Conservation (phyloP, 2,329 filamentous ascomycete species). For the Diaporthe nobilis region DNA sequence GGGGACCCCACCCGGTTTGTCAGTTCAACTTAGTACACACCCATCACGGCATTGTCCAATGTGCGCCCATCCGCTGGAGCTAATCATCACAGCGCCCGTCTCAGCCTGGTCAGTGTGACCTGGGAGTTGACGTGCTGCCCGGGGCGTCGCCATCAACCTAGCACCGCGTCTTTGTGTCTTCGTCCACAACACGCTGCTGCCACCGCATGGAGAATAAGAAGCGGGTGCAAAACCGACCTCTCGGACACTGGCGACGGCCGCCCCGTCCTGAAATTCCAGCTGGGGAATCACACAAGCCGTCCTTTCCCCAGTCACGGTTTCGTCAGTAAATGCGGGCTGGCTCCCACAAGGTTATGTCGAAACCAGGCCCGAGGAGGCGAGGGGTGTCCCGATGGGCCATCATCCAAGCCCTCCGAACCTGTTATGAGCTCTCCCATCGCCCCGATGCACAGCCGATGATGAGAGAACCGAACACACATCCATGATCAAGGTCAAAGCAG, state of each 20-base stretch:
- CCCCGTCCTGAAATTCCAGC: no score
- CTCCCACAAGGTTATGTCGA: neutral
- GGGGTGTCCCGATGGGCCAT: neutral
- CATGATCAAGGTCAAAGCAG: neutral
- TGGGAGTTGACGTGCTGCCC: no score
- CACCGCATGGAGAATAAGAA: no score
- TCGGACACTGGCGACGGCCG: no score
- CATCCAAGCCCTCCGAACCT: neutral
- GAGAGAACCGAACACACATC: neutral
- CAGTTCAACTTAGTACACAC: neutral
- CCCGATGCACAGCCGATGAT: slow-evolving; percentile 4
- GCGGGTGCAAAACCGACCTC: neutral
- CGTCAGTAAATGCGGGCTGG: slow-evolving; percentile 1
- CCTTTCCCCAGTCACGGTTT: neutral
- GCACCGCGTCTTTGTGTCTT: no score
- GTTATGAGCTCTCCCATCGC: neutral
- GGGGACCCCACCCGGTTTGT: no score
- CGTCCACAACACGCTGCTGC: no score
- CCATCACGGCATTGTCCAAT: no score
- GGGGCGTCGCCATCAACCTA: no score
- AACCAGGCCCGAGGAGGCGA: neutral
- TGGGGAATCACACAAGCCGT: neutral
- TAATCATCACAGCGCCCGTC: no score
- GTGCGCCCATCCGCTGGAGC: no score
- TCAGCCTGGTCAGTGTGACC: no score